Evolutionary conservation across 805 yeast genomes (phyloP), one percentile per base, ranked within the genome.

Genomic region (Ogataea nitratoaversa): DNA sequence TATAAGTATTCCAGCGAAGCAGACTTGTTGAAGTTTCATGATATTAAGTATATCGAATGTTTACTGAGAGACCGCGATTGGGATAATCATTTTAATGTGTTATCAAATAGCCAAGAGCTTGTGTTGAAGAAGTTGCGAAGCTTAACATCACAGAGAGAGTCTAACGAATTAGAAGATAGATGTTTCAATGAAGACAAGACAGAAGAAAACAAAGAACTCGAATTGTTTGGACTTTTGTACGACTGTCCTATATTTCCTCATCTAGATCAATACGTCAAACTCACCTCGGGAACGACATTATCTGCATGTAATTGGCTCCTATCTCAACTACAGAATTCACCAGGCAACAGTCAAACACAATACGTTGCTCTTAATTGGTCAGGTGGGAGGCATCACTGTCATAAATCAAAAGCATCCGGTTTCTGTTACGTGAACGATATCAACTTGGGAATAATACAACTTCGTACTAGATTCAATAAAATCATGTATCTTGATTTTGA

Each of bases 351-450:
- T 22, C 32, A 50, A 28, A 40, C 36, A 8, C 38, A 31, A 20
- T 66, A 63, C 30, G 60, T 76, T 1, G 79, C 74, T 2, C 67
- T 84, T 33, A 82, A 82, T 53, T 84, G 89, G 89, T 75, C 77
- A 51, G 95, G 95, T 6, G 95, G 93, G 1, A 60, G 90, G 35
- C 93, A 84, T 53, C 93, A 84, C 58, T 79, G 80, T 4, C 65
- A 61, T 33, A 72, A 71, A 47, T 50, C 69, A 0, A 62, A 53
- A 25, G 84, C 86, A 1, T 68, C 82, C 9, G 91, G 91, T 2
- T 84, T 79, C 52, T 84, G 93, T 53, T 84, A 84, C 51, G 63
- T 82, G 2, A 84, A 84, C 48, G 95, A 84, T 52, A 71, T 82
- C 7, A 81, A 77, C 0, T 51, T 84, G 12, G 72, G 76, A 0